phyloP scores from a whole-genome alignment of 805 yeast species.

The Yamadazyma ubonensis region DNA sequence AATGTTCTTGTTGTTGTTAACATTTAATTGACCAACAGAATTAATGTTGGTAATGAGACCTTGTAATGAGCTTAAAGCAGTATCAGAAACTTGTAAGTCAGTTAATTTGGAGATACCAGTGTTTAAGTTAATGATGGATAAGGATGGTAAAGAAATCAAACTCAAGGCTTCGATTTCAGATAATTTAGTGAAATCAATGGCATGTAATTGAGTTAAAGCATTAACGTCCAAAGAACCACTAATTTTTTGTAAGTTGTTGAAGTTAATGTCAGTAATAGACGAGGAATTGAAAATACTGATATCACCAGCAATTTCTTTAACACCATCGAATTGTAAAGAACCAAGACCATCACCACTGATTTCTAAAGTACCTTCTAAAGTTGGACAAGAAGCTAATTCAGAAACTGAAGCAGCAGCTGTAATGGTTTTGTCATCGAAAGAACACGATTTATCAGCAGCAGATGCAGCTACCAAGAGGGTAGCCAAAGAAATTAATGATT shows the following conservation, averaged over 20 bases:
- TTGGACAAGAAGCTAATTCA: slow-evolving; percentile 38
- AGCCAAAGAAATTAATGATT: slow-evolving; percentile 12
- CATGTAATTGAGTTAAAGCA: slow-evolving; percentile 40
- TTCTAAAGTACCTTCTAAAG: slow-evolving; percentile 40
- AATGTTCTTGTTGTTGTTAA: slow-evolving; percentile 46
- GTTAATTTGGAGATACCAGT: slow-evolving; percentile 34
- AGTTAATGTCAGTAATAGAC: slow-evolving; percentile 32
- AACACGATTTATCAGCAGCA: slow-evolving; percentile 25
- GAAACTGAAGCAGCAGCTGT: slow-evolving; percentile 38
- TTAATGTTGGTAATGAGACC: slow-evolving; percentile 31
- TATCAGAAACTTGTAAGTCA: slow-evolving; percentile 38
- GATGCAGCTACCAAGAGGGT: slow-evolving; percentile 4
- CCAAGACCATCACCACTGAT: slow-evolving; percentile 34
- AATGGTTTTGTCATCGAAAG: slow-evolving; percentile 37
- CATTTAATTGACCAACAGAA: slow-evolving; percentile 33
- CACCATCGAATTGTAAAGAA: slow-evolving; percentile 28
- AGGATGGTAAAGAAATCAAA: slow-evolving; percentile 42
- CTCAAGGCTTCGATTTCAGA: slow-evolving; percentile 28
- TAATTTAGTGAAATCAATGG: slow-evolving; percentile 35
- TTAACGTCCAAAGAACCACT: slow-evolving; percentile 36
- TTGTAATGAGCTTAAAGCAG: slow-evolving; percentile 38
- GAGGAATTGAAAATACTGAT: slow-evolving; percentile 40
- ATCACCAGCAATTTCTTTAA: slow-evolving; percentile 30
- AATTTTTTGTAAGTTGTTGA: slow-evolving; percentile 29
- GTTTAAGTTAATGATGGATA: slow-evolving; percentile 37